These are phyloP conservation scores for Auricularia auricula-judae DNA, from an alignment of 768 basidiomycete genomes.

Conservation along the genomic window DNA sequence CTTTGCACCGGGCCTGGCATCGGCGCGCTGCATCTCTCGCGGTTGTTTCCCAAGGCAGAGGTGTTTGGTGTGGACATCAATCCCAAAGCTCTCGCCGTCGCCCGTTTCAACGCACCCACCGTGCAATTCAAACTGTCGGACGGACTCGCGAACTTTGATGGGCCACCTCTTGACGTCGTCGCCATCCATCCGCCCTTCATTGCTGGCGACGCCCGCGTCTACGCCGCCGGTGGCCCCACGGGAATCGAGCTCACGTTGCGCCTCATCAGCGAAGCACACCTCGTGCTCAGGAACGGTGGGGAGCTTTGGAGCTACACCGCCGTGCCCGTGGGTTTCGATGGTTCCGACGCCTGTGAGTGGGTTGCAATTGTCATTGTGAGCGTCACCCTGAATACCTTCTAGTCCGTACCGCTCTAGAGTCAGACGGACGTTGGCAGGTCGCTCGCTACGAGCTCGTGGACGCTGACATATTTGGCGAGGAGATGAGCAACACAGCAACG, in stretches of 20 bases:
- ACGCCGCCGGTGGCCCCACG: neutral
- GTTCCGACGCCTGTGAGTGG: neutral
- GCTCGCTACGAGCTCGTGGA: neutral
- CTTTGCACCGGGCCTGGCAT: conserved; percentile 2
- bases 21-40: neutral
- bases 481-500: neutral
- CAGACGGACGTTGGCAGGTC: neutral
- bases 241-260: conserved; percentile 1
- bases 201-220: neutral
- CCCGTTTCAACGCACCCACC: neutral
- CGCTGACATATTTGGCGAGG: conserved; percentile 1
- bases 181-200: conserved; percentile 5
- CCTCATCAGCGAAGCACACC: neutral
- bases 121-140: neutral
- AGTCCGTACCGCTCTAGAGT: neutral
- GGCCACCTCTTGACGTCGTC: conserved; percentile 1
- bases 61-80: conserved; percentile 2
- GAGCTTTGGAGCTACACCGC: conserved; percentile 1
- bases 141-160: neutral
- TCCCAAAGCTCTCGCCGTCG: conserved; percentile 1
- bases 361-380: neutral
- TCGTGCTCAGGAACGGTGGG: neutral
- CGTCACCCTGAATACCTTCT: neutral
- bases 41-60: neutral
- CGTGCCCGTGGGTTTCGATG: neutral